Evolutionary conservation across 2,329 filamentous ascomycete species (phyloP).

Genomic region (Aspergillus sp.): DNA sequence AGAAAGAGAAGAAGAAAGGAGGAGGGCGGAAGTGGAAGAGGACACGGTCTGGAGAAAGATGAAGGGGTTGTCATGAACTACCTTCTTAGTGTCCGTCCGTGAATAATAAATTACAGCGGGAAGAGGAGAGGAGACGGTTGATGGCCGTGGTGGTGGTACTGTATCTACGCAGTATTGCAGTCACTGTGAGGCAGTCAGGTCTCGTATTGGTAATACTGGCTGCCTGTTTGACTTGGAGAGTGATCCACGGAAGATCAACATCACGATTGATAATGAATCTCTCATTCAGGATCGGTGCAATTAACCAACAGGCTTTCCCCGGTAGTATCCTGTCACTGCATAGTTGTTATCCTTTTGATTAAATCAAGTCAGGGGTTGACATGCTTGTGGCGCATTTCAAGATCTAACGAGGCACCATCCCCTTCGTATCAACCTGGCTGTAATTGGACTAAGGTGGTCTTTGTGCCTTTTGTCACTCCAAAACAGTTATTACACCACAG

Average conservation of each 20-base stretch:
- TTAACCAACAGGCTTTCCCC: not conserved
- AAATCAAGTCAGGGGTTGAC: conserved; percentile 1
- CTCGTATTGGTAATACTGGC: conserved; percentile 5
- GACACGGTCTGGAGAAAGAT: conserved; percentile 19
- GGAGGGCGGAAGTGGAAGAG: conserved; percentile 14
- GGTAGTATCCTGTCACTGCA: not conserved
- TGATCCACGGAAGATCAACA: not conserved
- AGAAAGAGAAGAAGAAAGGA: conserved; percentile 1
- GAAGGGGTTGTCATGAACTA: conserved; percentile 13
- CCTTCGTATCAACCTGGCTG: not conserved
- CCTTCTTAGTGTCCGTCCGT: conserved; percentile 8
- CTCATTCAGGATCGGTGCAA: not conserved
- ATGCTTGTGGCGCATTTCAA: conserved; percentile 7
- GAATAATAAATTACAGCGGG: conserved; percentile 16
- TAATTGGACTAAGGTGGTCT: not conserved
- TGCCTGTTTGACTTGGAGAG: not conserved
- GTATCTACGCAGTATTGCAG: not conserved
- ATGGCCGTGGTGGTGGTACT: not conserved
- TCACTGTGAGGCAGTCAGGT: not conserved
- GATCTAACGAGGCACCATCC: not conserved
- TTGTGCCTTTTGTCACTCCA: not conserved
- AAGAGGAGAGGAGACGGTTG: not conserved
- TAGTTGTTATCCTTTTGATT: not conserved
- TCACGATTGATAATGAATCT: not conserved
- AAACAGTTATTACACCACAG: not conserved